These are phyloP conservation scores for Crucibulum laeve DNA, from an alignment of 768 basidiomycete genomes.

Conservation along the genomic window DNA sequence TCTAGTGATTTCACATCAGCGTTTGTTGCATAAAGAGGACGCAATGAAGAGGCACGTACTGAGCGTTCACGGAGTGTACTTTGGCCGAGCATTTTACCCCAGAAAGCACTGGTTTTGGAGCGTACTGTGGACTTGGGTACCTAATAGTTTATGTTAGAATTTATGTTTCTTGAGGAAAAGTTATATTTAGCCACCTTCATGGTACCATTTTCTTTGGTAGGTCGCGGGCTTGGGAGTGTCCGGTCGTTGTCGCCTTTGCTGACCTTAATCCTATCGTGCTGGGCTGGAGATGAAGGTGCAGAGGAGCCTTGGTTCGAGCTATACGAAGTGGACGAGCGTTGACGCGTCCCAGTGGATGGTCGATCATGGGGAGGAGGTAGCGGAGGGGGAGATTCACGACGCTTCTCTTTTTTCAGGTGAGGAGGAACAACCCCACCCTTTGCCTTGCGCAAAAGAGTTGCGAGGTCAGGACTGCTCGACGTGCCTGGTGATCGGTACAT, in stretches of 20 bases:
- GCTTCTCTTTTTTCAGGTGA: conserved; percentile 26
- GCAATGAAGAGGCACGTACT: conserved; percentile 32
- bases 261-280: conserved; percentile 28
- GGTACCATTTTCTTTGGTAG: conserved; percentile 37
- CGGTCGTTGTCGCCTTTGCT: conserved; percentile 27
- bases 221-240: conserved; percentile 39
- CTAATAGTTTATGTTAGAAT: conserved; percentile 23
- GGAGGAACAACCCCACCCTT: conserved; percentile 41
- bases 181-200: conserved; percentile 40
- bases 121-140: conserved; percentile 60
- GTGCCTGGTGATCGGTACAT: conserved; percentile 88
- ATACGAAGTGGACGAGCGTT: conserved; percentile 39
- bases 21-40: conserved; percentile 8
- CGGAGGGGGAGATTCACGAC: conserved; percentile 39
- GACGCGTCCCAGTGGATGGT: conserved; percentile 24
- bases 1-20: conserved; percentile 30
- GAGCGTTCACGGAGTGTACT: conserved; percentile 63
- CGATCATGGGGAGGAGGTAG: conserved; percentile 30
- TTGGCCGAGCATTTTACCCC: conserved; percentile 76
- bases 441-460: conserved; percentile 80
- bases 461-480: conserved; percentile 88
- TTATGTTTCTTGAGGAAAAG: conserved; percentile 1
- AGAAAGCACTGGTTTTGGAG: conserved; percentile 75
- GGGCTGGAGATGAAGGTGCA: conserved; percentile 22
- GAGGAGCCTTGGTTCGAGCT: conserved; percentile 18